These are phyloP conservation scores for Flaveria bidentis DNA, from an alignment of 129 eudicot species.

Conservation along the genomic window DNA sequence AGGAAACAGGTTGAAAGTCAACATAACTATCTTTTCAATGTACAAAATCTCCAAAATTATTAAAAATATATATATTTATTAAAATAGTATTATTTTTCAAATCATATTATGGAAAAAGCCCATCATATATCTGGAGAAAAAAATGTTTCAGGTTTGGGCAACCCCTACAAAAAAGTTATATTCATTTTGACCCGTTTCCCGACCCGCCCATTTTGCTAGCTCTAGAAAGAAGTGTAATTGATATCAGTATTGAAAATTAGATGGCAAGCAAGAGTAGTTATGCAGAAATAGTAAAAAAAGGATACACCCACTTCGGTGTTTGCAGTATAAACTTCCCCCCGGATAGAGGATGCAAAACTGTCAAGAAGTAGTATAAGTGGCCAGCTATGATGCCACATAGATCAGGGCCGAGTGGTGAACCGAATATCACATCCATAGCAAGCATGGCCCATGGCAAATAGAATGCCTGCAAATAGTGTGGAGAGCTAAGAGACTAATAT, in stretches of 20 bases:
- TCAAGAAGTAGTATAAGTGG: slow-evolving; percentile 74
- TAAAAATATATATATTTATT: too few relatives aligned
- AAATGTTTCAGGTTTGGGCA: too few relatives aligned
- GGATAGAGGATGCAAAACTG: slow-evolving; percentile 82
- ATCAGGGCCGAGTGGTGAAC: slow-evolving; percentile 70
- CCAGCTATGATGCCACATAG: slow-evolving; percentile 78
- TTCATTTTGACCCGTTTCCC: neutral
- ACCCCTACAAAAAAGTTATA: too few relatives aligned
- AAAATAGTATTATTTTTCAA: too few relatives aligned
- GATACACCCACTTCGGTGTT: slow-evolving; percentile 84
- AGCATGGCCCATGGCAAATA: slow-evolving; percentile 95
- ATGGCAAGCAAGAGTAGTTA: neutral
- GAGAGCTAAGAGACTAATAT: neutral
- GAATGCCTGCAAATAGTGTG: slow-evolving; percentile 56
- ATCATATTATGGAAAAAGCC: neutral
- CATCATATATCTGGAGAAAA: neutral
- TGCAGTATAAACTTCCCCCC: slow-evolving; percentile 64
- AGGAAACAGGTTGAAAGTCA: neutral
- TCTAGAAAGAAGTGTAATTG: neutral
- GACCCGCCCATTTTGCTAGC: neutral
- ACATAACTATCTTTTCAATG: neutral
- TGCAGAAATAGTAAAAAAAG: slow-evolving; percentile 36
- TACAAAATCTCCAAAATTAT: neutral
- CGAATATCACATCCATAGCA: slow-evolving; percentile 76
- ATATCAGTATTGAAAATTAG: neutral